These are phyloP conservation scores for Fistulinella cinereoalba DNA, from an alignment of 1,284 basidiomycete species.

Conservation along the genomic window DNA sequence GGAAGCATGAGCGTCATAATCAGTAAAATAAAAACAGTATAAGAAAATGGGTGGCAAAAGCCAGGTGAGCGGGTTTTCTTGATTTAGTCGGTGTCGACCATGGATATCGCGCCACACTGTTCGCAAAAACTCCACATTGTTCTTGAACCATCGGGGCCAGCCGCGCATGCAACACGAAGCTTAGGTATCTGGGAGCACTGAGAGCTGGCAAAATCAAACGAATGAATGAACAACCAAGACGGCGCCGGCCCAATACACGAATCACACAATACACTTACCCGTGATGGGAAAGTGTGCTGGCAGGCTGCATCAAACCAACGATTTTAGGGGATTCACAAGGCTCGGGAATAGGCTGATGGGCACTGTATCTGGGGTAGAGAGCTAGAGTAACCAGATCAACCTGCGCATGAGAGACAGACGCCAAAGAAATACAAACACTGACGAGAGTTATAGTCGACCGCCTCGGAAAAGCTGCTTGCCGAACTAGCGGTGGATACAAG, in stretches of 20 bases:
- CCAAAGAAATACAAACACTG: slow-evolving; percentile 14
- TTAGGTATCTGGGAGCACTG: slow-evolving; percentile 77
- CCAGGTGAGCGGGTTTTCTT: slow-evolving; percentile 1
- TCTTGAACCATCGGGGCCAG: slow-evolving; percentile 56
- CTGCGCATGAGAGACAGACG: slow-evolving; percentile 2
- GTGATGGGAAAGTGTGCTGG: slow-evolving; percentile 60
- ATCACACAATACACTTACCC: slow-evolving; percentile 51
- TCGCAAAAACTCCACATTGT: slow-evolving; percentile 86
- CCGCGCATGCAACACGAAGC: slow-evolving; percentile 62
- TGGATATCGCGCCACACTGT: slow-evolving; percentile 82
- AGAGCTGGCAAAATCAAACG: slow-evolving; percentile 39
- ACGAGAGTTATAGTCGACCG: slow-evolving; percentile 38
- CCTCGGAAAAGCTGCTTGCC: slow-evolving; percentile 41
- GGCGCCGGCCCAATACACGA: slow-evolving; percentile 12
- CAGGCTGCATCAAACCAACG: slow-evolving; percentile 68
- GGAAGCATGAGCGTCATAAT: slow-evolving; percentile 27
- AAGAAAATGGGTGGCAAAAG: slow-evolving; percentile 22
- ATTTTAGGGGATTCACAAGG: slow-evolving; percentile 41
- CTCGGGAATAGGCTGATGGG: slow-evolving; percentile 55
- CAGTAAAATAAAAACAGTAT: slow-evolving; percentile 35
- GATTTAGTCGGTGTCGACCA: slow-evolving; percentile 69
- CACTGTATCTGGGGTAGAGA: slow-evolving; percentile 59
- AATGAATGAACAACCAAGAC: slow-evolving; percentile 4
- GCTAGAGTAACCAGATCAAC: slow-evolving; percentile 33
- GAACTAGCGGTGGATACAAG: slow-evolving; percentile 65